phyloP scores from a whole-genome alignment of 129 eudicot species.

The Pseudognaphalium luteoalbum region DNA sequence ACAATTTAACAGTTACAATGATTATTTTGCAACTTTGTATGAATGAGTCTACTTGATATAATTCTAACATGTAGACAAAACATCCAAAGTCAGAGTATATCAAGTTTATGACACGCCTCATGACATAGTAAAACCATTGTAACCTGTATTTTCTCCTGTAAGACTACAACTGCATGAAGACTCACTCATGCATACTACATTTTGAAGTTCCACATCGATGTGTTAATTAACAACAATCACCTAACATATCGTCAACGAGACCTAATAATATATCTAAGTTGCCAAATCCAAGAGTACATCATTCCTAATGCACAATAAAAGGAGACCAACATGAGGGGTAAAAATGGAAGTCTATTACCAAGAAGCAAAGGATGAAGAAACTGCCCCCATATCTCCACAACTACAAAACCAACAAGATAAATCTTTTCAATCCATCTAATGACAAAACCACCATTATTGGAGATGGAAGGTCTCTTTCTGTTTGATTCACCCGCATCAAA shows the following conservation, averaged over 20 bases:
- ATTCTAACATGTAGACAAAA: too few species aligned
- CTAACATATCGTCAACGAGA: constrained; percentile 32
- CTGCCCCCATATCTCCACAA: constrained; percentile 83
- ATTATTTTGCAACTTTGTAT: too few species aligned
- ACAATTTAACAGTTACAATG: too few species aligned
- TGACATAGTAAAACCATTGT: too few species aligned
- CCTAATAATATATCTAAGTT: constrained; percentile 50
- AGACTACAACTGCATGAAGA: neutral
- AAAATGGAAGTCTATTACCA: constrained; percentile 64
- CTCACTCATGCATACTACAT: neutral
- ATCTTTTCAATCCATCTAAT: constrained; percentile 60
- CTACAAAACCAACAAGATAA: constrained; percentile 70
- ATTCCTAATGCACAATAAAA: constrained; percentile 81
- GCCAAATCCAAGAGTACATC: constrained; percentile 97
- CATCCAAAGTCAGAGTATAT: too few species aligned
- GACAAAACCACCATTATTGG: constrained; percentile 28
- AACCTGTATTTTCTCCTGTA: too few species aligned
- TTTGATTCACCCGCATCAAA: constrained; percentile 5
- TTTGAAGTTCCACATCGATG: neutral
- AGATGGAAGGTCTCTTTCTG: neutral
- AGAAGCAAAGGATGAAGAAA: constrained; percentile 64
- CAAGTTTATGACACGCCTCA: too few species aligned
- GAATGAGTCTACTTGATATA: too few species aligned
- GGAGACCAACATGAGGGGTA: constrained; percentile 81
- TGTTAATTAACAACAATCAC: constrained; percentile 12